phyloP scores from a whole-genome alignment of 2,329 filamentous ascomycete genomes.

The Claviceps cyperi region DNA sequence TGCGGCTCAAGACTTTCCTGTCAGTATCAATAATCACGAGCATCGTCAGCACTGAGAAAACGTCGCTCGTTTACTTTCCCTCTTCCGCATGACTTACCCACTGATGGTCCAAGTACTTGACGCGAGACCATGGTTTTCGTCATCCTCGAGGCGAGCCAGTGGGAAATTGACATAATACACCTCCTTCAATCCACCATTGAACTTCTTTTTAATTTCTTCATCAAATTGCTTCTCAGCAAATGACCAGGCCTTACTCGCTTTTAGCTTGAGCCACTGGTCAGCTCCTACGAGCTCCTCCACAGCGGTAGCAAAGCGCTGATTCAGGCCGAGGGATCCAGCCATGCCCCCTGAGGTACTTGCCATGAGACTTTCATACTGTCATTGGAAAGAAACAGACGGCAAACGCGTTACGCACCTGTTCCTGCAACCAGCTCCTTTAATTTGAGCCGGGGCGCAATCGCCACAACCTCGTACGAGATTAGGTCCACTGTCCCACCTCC shows the following conservation, averaged over 20 bases:
- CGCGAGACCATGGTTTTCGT: conserved; percentile 4
- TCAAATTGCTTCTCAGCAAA: conserved; percentile 9
- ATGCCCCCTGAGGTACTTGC: conserved; percentile 8
- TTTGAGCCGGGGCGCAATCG: conserved; percentile 6
- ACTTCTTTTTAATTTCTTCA: conserved; percentile 9
- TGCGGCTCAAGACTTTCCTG: not conserved
- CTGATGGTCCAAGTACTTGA: conserved; percentile 10
- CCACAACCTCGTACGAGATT: conserved; percentile 34
- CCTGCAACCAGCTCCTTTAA: conserved; percentile 13
- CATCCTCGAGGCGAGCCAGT: conserved; percentile 9
- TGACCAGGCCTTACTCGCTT: conserved; percentile 5
- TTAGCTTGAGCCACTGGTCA: conserved; percentile 4
- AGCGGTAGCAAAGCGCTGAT: conserved; percentile 9
- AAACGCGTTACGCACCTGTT: conserved; percentile 9
- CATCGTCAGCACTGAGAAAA: too few species aligned
- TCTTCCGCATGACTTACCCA: conserved; percentile 4
- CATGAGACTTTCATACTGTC: not conserved
- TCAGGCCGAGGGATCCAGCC: conserved; percentile 12
- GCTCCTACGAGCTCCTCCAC: conserved; percentile 10
- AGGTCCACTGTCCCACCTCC: conserved; percentile 40
- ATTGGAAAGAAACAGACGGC: too few species aligned
- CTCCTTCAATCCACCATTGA: conserved; percentile 6
- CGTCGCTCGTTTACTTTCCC: not conserved
- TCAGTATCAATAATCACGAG: not conserved
- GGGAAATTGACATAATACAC: conserved; percentile 11